Base-by-base conservation (phyloP, 2,329 filamentous ascomycete species). In the Graphilbum ipis-grandicollis region DNA sequence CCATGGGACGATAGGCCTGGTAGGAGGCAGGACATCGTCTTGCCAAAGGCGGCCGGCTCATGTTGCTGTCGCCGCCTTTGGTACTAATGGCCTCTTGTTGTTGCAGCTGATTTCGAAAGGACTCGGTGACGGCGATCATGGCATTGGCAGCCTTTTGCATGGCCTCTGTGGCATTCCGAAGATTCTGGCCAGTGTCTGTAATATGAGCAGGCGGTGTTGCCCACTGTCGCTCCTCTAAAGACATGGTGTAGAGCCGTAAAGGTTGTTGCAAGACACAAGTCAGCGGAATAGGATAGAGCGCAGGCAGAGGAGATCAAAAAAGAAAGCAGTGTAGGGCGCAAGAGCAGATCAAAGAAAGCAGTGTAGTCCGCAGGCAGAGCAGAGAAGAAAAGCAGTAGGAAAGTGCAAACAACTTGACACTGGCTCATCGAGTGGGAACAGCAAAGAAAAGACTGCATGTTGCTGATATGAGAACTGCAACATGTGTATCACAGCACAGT, bases 101-200 rank as follows among this genome's bases (percentile, higher is more conserved):
- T 13, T 43, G 41, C 26, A 47, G 47, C 43, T 50, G 47, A 13
- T 36, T 38, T 23, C 45, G 41, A 31, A 52, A 49, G 8, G 50
- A 48, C 33, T 50, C 48, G 4, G 50, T 51, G 19, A 49, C 50
- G 15, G 46, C 46, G 3, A 47, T 43, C 49, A 53, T 52, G 33
- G 49, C 50, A 29, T 51, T 45, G 28, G 50, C 50, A 8, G 51
- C 51, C 15, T 43, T 43, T 40, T 51, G 45, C 48, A 52, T 50
- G 13, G 50, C 50, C 31, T 51, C 50, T 7, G 49, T 48, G 18
- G 49, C 50, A 19, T 34, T 43, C 25, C 44, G 43, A 9, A 50
- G 38, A 21, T 47, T 47, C 17, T 36, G 33, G 10, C 46, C 43
- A 5, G 42, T 39, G 14, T 28, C 36, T 9, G 39, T 29, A 25